Evolutionary conservation across 371 early-diverging fungal species (phyloP), one percentile per base, ranked within the genome.

Genomic region (Apophysomyces ossiformis): DNA sequence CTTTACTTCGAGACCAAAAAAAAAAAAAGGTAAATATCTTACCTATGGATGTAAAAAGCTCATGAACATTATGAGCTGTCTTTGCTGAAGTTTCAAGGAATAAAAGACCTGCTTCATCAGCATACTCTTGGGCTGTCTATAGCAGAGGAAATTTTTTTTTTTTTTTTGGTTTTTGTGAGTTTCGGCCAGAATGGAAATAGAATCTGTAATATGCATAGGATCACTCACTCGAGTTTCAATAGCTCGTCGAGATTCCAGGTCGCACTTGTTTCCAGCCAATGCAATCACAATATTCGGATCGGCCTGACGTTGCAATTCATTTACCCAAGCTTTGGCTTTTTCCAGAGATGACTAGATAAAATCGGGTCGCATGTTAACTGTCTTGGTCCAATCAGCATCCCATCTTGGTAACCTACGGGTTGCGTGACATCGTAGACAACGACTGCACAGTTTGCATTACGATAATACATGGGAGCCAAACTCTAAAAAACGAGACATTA

Each of bases 391-490:
- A 5, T 26, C 11, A 4, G 54, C 43, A 61, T 79, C 37, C 18
- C 1, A 13, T 57, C 26, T 15, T 13, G 26, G 45, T 18, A 35
- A 69, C 83, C 68, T 85, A 89, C 90, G 54, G 89, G 76, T 79
- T 97, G 96, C 41, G 99, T 98, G 71, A 99, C 94, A 84, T 99
- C 99, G 75, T 99, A 99, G 13, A 93, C 98, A 18, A 98, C 96
- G 6, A 97, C 90, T 4, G 97, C 98, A 58, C 95, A 96, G 76
- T 94, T 93, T 18, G 99, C 98, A 75, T 96, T 96, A 63, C 99
- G 87, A 78, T 99, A 99, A 82, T 99, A 99, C 96, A 97, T 98
- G 38, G 98, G 99, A 54, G 99, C 99, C 73, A 99, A 91, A 72
- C 93, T 92, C 91, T 92, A 82, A 64, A 58, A 18, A 9, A 32